Conservation (phyloP, 306 rosid genomes). For the Lathyrus sativus region DNA sequence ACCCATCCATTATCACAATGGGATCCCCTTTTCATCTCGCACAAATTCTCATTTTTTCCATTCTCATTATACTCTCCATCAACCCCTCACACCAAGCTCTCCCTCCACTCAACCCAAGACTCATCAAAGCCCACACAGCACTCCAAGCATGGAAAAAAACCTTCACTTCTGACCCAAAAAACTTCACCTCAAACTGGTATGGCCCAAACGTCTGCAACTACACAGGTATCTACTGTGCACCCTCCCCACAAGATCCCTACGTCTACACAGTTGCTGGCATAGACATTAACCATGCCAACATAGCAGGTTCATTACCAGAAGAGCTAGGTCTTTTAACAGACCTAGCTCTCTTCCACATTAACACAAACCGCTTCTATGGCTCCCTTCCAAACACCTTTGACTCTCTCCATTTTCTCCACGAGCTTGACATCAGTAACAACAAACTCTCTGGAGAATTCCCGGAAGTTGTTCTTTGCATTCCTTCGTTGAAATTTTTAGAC, state of each 20-base stretch:
- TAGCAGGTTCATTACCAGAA: conserved; percentile 67
- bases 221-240: conserved; percentile 79
- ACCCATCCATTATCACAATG: background rate
- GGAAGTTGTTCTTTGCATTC: conserved; percentile 45
- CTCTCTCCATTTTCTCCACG: conserved; percentile 54
- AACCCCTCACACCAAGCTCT: conserved; percentile 61
- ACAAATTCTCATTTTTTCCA: background rate
- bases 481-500: conserved; percentile 61
- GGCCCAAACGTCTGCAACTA: conserved; percentile 82
- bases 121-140: conserved; percentile 67
- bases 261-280: conserved; percentile 76
- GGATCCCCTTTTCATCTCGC: background rate
- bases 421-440: conserved; percentile 82
- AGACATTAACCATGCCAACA: conserved; percentile 74
- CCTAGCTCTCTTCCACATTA: conserved; percentile 72
- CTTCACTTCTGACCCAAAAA: conserved; percentile 66
- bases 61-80: conserved; percentile 32
- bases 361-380: conserved; percentile 79
- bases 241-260: conserved; percentile 64
- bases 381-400: conserved; percentile 52
- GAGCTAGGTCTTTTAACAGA: conserved; percentile 78
- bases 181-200: conserved; percentile 71
- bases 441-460: conserved; percentile 71
- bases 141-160: conserved; percentile 84
- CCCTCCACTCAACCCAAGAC: conserved; percentile 58